phyloP scores from a whole-genome alignment of 768 basidiomycete genomes.

The Podaxis rugospora region DNA sequence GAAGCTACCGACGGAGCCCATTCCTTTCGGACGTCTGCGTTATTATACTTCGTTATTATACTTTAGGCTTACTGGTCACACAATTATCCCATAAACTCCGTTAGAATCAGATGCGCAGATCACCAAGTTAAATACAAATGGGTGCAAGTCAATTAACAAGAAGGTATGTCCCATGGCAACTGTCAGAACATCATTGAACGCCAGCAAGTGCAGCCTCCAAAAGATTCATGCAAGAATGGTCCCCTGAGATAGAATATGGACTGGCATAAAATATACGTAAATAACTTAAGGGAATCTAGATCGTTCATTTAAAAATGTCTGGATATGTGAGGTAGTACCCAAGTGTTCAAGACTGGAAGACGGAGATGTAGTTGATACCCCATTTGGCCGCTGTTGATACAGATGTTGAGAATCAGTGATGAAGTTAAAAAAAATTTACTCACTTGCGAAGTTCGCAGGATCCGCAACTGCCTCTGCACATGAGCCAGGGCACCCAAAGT shows the following conservation, averaged over 20 bases:
- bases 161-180: not conserved
- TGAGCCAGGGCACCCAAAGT: conserved; percentile 36
- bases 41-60: too few species aligned
- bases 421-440: conserved; percentile 12
- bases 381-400: conserved; percentile 41
- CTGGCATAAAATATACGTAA: not conserved
- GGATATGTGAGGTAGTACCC: not conserved
- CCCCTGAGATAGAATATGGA: not conserved
- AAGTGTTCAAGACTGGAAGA: conserved; percentile 29
- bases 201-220: not conserved
- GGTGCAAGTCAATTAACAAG: too few species aligned
- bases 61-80: too few species aligned
- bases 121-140: not conserved
- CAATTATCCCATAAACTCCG: not conserved
- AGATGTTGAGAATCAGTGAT: not conserved
- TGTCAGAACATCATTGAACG: not conserved
- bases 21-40: too few species aligned
- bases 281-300: not conserved
- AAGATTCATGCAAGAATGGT: not conserved
- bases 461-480: conserved; percentile 45
- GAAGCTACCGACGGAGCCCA: too few species aligned
- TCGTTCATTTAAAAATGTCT: not conserved
- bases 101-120: not conserved
- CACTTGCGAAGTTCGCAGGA: conserved; percentile 45
- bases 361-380: conserved; percentile 49